Conservation (phyloP, 495 filamentous ascomycete species). For the Penicillium goetzii region DNA sequence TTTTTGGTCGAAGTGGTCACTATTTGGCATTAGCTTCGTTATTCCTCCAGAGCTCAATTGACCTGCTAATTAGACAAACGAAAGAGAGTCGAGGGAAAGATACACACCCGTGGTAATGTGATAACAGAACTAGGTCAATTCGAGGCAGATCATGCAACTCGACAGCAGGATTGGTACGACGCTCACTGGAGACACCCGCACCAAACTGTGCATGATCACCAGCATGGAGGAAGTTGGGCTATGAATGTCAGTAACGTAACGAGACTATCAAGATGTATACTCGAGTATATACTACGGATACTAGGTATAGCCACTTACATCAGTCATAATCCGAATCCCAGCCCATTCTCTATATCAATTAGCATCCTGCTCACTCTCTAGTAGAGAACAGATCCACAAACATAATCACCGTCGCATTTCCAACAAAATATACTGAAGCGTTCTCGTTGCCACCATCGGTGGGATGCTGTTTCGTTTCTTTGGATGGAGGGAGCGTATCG, state of each 20-base stretch:
- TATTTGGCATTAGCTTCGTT: slow-evolving; percentile 21
- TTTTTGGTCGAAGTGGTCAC: slow-evolving; percentile 65
- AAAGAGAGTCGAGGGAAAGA: neutral
- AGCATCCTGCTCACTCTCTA: neutral
- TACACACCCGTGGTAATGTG: slow-evolving; percentile 64
- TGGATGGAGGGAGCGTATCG: slow-evolving; percentile 38
- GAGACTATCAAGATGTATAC: neutral
- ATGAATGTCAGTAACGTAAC: neutral
- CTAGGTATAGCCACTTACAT: slow-evolving; percentile 33
- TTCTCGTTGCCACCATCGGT: slow-evolving; percentile 42
- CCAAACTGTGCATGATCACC: slow-evolving; percentile 71
- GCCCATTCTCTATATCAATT: slow-evolving; percentile 55
- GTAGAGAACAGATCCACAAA: slow-evolving; percentile 21
- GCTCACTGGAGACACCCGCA: slow-evolving; percentile 57
- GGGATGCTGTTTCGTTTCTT: slow-evolving; percentile 49
- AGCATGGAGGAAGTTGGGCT: slow-evolving; percentile 71
- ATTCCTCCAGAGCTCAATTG: neutral
- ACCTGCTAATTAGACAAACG: neutral
- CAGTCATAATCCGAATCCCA: slow-evolving; percentile 66
- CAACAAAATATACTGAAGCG: slow-evolving; percentile 60
- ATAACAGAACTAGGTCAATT: slow-evolving; percentile 64
- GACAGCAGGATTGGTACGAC: slow-evolving; percentile 62
- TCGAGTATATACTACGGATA: neutral
- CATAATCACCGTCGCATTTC: slow-evolving; percentile 69
- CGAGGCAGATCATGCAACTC: slow-evolving; percentile 64